phyloP scores from a whole-genome alignment of 768 basidiomycete genomes.

The Gymnopilus dilepis region DNA sequence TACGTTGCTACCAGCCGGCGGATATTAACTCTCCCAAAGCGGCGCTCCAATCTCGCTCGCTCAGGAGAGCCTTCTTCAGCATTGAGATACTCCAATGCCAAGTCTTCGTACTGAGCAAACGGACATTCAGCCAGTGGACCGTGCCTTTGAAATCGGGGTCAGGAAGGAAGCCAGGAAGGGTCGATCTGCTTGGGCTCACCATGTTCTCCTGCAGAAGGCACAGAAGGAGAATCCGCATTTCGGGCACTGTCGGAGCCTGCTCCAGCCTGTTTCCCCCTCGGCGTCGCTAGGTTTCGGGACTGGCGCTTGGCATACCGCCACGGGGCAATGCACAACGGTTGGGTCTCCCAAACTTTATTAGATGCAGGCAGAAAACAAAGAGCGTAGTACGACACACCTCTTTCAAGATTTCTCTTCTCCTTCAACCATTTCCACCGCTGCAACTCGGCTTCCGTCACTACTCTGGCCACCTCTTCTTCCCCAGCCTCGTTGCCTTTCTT shows the following conservation, averaged over 20 bases:
- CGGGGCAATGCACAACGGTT: slow-evolving; percentile 79
- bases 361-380: slow-evolving; percentile 13
- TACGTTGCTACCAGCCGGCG: slow-evolving; percentile 62
- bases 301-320: slow-evolving; percentile 80
- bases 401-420: slow-evolving; percentile 74
- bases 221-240: slow-evolving; percentile 83
- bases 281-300: slow-evolving; percentile 60
- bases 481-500: slow-evolving; percentile 62
- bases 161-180: slow-evolving; percentile 9
- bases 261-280: slow-evolving; percentile 67
- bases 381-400: slow-evolving; percentile 46
- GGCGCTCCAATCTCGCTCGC: slow-evolving; percentile 59
- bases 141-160: slow-evolving; percentile 59
- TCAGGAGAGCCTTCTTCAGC: slow-evolving; percentile 55
- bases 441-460: slow-evolving; percentile 69
- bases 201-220: slow-evolving; percentile 79
- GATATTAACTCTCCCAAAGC: slow-evolving; percentile 68
- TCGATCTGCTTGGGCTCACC: slow-evolving; percentile 47
- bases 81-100: slow-evolving; percentile 71
- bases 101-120: slow-evolving; percentile 64
- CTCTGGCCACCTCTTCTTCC: slow-evolving; percentile 74
- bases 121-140: slow-evolving; percentile 77
- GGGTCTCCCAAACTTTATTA: slow-evolving; percentile 15
- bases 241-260: slow-evolving; percentile 71
- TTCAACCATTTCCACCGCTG: slow-evolving; percentile 80